Conservation (phyloP, 2,329 filamentous ascomycete genomes). For the Diaporthe citri region DNA sequence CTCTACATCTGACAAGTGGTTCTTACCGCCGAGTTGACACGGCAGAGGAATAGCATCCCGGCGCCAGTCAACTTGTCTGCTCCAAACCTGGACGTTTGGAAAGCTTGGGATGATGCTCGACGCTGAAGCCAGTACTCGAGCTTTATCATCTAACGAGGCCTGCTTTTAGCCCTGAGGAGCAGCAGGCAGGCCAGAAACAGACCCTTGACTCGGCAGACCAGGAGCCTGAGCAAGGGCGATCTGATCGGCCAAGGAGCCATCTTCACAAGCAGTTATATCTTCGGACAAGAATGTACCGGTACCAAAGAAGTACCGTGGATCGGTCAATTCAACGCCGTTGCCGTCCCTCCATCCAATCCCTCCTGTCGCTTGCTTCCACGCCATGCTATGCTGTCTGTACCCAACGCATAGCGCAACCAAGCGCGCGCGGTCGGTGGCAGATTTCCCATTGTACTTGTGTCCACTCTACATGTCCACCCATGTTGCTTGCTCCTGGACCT, state of each 20-base stretch:
- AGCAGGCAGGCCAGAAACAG: conserved; percentile 22
- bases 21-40: not conserved
- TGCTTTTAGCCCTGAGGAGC: conserved; percentile 6
- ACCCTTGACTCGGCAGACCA: conserved; percentile 22
- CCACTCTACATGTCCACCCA: not conserved
- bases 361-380: conserved; percentile 15
- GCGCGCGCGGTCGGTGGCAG: conserved; percentile 12
- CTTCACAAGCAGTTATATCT: conserved; percentile 10
- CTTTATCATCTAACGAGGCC: not conserved
- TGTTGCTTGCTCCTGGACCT: conserved; percentile 11
- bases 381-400: conserved; percentile 24
- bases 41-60: not conserved
- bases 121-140: conserved; percentile 9
- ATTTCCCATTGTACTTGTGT: conserved; percentile 8
- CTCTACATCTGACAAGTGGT: conserved; percentile 10
- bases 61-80: conserved; percentile 3
- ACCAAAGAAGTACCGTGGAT: conserved; percentile 17
- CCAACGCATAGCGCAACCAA: conserved; percentile 16
- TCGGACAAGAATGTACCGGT: conserved; percentile 30
- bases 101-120: not conserved
- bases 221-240: conserved; percentile 24
- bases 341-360: conserved; percentile 12
- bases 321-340: conserved; percentile 13
- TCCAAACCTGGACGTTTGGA: not conserved
- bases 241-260: conserved; percentile 26